Conservation (phyloP, 768 basidiomycete genomes). For the Lactarius sp. region DNA sequence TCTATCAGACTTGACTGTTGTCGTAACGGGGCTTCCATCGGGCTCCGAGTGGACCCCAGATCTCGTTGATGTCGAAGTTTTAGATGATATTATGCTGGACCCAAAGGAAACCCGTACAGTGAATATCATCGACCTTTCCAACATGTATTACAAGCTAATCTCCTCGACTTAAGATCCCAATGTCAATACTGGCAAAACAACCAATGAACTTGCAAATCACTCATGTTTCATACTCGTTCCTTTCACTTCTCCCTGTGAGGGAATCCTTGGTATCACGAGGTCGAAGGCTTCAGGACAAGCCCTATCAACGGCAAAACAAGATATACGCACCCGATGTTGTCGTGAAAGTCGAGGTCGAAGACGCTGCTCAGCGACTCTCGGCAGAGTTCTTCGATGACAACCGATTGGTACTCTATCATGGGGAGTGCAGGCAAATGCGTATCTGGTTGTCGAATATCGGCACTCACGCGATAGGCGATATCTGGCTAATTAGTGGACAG, state of each 20-base stretch:
- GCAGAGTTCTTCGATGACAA: slow-evolving; percentile 53
- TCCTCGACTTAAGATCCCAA: slow-evolving; percentile 45
- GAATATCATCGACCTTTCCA: slow-evolving; percentile 27
- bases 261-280: slow-evolving; percentile 73
- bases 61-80: slow-evolving; percentile 51
- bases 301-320: slow-evolving; percentile 58
- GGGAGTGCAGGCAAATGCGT: slow-evolving; percentile 54
- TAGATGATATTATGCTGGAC: slow-evolving; percentile 57
- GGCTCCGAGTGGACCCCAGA: slow-evolving; percentile 35
- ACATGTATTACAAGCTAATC: neutral
- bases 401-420: slow-evolving; percentile 52
- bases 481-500: slow-evolving; percentile 63
- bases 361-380: slow-evolving; percentile 58
- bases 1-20: slow-evolving; percentile 55
- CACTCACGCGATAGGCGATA: slow-evolving; percentile 49
- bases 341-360: slow-evolving; percentile 57
- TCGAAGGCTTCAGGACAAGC: slow-evolving; percentile 68
- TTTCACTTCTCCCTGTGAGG: slow-evolving; percentile 60
- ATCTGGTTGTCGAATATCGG: slow-evolving; percentile 69
- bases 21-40: slow-evolving; percentile 40
- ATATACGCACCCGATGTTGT: slow-evolving; percentile 68
- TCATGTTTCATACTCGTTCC: slow-evolving; percentile 60
- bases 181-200: slow-evolving; percentile 51
- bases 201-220: slow-evolving; percentile 53
- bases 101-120: slow-evolving; percentile 65